Evolutionary conservation across 1,284 basidiomycete species (phyloP).

Genomic region (Peniophora sp.): DNA sequence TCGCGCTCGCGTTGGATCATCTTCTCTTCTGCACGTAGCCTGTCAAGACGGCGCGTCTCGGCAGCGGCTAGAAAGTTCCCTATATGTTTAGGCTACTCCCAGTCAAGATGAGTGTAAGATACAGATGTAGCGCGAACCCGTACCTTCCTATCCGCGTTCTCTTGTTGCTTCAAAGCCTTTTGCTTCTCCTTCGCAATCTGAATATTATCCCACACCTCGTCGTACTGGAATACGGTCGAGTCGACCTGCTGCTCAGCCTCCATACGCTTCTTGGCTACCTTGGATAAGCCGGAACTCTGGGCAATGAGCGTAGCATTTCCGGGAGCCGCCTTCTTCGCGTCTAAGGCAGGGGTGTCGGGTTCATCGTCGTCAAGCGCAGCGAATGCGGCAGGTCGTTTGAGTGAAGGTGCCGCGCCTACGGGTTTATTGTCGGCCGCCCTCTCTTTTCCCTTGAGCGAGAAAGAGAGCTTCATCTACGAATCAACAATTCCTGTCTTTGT

Average conservation of each 20-base stretch:
- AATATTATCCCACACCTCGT: constrained; percentile 95
- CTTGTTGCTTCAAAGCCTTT: constrained; percentile 68
- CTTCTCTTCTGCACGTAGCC: constrained; percentile 95
- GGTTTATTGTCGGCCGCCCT: constrained; percentile 38
- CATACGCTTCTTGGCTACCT: constrained; percentile 54
- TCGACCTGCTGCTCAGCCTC: constrained; percentile 79
- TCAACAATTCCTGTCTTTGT: neutral
- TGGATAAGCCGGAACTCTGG: constrained; percentile 51
- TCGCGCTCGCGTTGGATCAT: constrained; percentile 93
- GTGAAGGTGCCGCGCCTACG: constrained; percentile 42
- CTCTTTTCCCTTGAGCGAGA: constrained; percentile 54
- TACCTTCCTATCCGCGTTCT: constrained; percentile 70
- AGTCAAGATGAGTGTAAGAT: constrained; percentile 14
- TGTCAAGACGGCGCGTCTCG: constrained; percentile 80
- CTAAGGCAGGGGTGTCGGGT: constrained; percentile 38
- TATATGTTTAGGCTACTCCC: constrained; percentile 86
- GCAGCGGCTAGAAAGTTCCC: constrained; percentile 76
- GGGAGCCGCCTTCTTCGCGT: constrained; percentile 27
- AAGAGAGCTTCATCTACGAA: constrained; percentile 67
- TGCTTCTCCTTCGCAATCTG: constrained; percentile 75
- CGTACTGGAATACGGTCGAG: constrained; percentile 87
- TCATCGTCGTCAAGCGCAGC: constrained; percentile 57
- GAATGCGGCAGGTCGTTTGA: constrained; percentile 57
- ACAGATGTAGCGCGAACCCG: constrained; percentile 15
- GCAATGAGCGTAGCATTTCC: constrained; percentile 48